phyloP scores from a whole-genome alignment of 2,329 filamentous ascomycete species.

The Aureobasidium sp. region DNA sequence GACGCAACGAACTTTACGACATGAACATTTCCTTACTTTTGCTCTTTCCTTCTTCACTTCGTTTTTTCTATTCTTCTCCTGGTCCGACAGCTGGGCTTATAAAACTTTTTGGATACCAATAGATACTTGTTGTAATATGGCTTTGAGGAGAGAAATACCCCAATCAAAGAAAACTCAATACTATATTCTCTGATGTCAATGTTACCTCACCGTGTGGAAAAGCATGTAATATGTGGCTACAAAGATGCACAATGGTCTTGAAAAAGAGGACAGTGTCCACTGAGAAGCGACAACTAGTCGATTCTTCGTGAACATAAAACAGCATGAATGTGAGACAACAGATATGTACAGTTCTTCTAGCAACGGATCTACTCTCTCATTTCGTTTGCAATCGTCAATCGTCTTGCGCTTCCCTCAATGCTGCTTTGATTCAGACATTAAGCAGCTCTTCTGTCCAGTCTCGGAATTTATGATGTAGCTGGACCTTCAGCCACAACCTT shows the following conservation, averaged over 20 bases:
- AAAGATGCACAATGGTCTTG: background rate
- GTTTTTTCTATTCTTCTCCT: slow-evolving; percentile 11
- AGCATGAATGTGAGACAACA: background rate
- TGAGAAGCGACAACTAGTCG: too few relatives aligned
- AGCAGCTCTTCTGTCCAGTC: too few relatives aligned
- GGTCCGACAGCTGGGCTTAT: background rate
- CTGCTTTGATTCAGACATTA: background rate
- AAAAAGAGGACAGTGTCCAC: too few relatives aligned
- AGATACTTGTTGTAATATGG: slow-evolving; percentile 13
- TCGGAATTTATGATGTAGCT: background rate
- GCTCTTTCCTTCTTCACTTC: slow-evolving; percentile 4
- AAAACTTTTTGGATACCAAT: slow-evolving; percentile 3
- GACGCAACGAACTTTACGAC: slow-evolving; percentile 11
- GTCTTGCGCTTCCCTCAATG: background rate
- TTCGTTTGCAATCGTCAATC: background rate
- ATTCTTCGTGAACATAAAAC: background rate
- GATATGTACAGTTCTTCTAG: background rate
- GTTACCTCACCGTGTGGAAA: too few relatives aligned
- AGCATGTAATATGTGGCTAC: background rate
- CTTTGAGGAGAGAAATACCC: background rate
- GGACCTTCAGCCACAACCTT: slow-evolving; percentile 14
- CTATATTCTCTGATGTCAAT: background rate
- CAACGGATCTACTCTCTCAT: background rate
- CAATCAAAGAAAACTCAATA: background rate
- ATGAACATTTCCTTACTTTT: background rate